Conservation (phyloP, 2,329 filamentous ascomycete species). For the Aspergillus fischeri region DNA sequence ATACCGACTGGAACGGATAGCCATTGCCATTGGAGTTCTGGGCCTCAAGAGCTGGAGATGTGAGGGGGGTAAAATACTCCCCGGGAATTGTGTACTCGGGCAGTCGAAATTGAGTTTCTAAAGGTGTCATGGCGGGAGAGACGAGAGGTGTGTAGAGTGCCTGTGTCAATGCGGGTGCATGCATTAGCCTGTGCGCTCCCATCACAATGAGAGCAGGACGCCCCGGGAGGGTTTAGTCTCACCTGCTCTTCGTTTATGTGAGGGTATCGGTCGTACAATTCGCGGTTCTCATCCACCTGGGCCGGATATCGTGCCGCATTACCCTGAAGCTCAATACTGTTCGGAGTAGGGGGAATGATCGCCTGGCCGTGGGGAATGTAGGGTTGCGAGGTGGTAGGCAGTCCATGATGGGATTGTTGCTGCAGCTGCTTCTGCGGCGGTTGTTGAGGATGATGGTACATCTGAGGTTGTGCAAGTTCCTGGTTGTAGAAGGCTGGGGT, state of each 20-base stretch:
- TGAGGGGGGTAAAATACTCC: constrained; percentile 49
- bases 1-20: constrained; percentile 34
- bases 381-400: constrained; percentile 18
- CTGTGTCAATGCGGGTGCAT: constrained; percentile 23
- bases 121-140: constrained; percentile 48
- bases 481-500: constrained; percentile 32
- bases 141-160: constrained; percentile 48
- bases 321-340: constrained; percentile 47
- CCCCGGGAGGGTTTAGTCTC: constrained; percentile 9
- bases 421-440: constrained; percentile 27
- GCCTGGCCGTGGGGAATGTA: constrained; percentile 29
- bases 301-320: constrained; percentile 38
- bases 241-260: constrained; percentile 44
- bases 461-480: constrained; percentile 25
- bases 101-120: constrained; percentile 45
- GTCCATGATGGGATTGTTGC: constrained; percentile 19
- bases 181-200: constrained; percentile 12
- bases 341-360: constrained; percentile 46
- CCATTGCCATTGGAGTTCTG: constrained; percentile 35
- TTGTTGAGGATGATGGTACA: constrained; percentile 21
- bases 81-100: constrained; percentile 46
- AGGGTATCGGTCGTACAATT: constrained; percentile 44
- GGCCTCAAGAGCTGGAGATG: constrained; percentile 48
- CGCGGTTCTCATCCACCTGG: constrained; percentile 36
- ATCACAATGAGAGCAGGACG: background rate